Evolutionary conservation across 2,329 filamentous ascomycete species (phyloP), one percentile per base, ranked within the genome.

Genomic region (Colletotrichum chlorophyti): DNA sequence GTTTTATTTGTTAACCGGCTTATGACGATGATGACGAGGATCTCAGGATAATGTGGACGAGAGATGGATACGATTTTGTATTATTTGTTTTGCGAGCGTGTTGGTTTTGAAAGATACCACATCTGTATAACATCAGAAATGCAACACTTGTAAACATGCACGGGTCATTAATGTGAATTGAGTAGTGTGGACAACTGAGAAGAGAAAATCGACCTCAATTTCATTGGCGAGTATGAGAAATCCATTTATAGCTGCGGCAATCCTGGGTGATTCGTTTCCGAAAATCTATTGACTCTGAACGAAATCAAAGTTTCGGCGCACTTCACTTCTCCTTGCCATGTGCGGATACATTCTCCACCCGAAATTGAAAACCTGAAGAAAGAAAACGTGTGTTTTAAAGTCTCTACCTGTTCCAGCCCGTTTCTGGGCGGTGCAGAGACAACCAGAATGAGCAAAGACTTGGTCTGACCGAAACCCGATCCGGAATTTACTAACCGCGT

Each of bases 81-180:
- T 35, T 40, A 59, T 21, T 59, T 49, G 1, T 42, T 15, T 46
- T 59, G 4, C 3, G 15, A 55, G 55, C 38, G 55, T 43, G 19
- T 17, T 21, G 45, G 40, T 29, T 52, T n/a, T 35, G 17, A 10
- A 32, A 50, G 53, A 60, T 60, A 60, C 46, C 46, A 57, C 40
- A 29, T 50, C 29, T 52, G 45, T 58, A 17, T 46, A 35, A 52
- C 40, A 52, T 51, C 27, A 12, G 32, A 34, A 49, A 31, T 50
- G 17, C 17, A 32, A 46, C 14, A n/a, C 37, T 19, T 23, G 46
- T 32, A 31, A 37, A 19, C 7, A 19, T n/a, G n/a, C n/a, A n/a
- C n/a, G n/a, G n/a, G n/a, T n/a, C n/a, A n/a, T n/a, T n/a, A n/a
- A n/a, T n/a, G n/a, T n/a, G n/a, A n/a, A n/a, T n/a, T n/a, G n/a